phyloP scores from a whole-genome alignment of 2,329 filamentous ascomycete species.

The Sarocladium kiliense region DNA sequence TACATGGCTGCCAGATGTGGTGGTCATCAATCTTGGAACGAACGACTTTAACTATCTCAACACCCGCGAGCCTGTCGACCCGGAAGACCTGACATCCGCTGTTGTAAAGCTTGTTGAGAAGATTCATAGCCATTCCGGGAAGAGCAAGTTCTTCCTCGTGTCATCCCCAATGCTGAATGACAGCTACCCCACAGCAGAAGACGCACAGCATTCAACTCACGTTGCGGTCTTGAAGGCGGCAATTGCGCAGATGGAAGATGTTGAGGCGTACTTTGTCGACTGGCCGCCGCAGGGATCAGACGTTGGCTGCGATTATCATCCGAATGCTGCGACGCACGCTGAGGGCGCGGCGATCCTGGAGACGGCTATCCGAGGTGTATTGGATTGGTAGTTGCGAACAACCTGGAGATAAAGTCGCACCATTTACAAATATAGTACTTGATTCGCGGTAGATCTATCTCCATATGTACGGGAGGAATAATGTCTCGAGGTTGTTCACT shows the following conservation, averaged over 20 bases:
- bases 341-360: slow-evolving; percentile 23
- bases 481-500: too few relatives aligned
- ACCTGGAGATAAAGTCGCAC: too few relatives aligned
- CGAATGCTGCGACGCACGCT: slow-evolving; percentile 31
- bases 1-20: slow-evolving; percentile 23
- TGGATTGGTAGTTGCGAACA: slow-evolving; percentile 15
- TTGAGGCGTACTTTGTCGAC: slow-evolving; percentile 32
- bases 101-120: slow-evolving; percentile 25
- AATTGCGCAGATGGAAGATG: slow-evolving; percentile 20
- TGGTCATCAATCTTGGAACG: slow-evolving; percentile 39
- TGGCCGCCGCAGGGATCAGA: slow-evolving; percentile 34
- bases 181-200: slow-evolving; percentile 25
- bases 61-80: slow-evolving; percentile 22
- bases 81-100: slow-evolving; percentile 20
- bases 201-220: slow-evolving; percentile 33
- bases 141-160: slow-evolving; percentile 33
- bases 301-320: slow-evolving; percentile 38
- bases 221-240: slow-evolving; percentile 26
- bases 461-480: too few relatives aligned
- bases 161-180: slow-evolving; percentile 34
- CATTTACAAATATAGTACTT: too few relatives aligned
- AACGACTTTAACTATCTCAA: slow-evolving; percentile 35
- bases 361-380: slow-evolving; percentile 17
- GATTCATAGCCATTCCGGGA: slow-evolving; percentile 28
- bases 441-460: too few relatives aligned